Conservation (phyloP, 1,139 yeast genomes). For the Debaryomyces sp. region DNA sequence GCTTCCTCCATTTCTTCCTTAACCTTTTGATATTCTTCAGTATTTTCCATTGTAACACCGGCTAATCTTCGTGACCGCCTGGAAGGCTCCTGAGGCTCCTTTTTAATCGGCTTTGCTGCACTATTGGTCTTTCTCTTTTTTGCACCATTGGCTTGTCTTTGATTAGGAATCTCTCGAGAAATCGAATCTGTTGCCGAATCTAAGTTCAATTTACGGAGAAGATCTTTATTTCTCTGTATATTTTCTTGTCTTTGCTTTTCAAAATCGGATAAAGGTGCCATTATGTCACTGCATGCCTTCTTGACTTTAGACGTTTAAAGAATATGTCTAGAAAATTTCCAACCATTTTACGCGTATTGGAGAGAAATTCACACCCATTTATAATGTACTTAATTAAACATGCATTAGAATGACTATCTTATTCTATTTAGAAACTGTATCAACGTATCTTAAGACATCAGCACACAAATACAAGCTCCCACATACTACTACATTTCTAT, state of each 20-base stretch:
- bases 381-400: neutral
- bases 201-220: constrained; percentile 40
- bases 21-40: constrained; percentile 36
- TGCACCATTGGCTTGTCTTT: constrained; percentile 13
- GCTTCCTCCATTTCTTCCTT: constrained; percentile 40
- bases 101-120: constrained; percentile 23
- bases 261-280: constrained; percentile 54
- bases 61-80: constrained; percentile 69
- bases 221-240: constrained; percentile 44
- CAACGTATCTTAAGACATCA: constrained; percentile 53
- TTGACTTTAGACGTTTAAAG: neutral
- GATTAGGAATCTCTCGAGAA: constrained; percentile 26
- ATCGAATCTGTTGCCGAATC: constrained; percentile 38
- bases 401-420: neutral
- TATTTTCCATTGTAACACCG: constrained; percentile 54
- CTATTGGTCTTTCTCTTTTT: constrained; percentile 26
- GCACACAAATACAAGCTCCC: constrained; percentile 82
- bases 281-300: constrained; percentile 11
- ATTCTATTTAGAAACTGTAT: neutral
- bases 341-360: constrained; percentile 3
- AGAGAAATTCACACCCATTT: neutral
- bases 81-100: constrained; percentile 46
- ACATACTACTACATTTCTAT: constrained; percentile 58
- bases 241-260: constrained; percentile 68
- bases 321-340: neutral